Evolutionary conservation across 768 basidiomycete genomes (phyloP).

Genomic region (Rhodotorula diobovata): DNA sequence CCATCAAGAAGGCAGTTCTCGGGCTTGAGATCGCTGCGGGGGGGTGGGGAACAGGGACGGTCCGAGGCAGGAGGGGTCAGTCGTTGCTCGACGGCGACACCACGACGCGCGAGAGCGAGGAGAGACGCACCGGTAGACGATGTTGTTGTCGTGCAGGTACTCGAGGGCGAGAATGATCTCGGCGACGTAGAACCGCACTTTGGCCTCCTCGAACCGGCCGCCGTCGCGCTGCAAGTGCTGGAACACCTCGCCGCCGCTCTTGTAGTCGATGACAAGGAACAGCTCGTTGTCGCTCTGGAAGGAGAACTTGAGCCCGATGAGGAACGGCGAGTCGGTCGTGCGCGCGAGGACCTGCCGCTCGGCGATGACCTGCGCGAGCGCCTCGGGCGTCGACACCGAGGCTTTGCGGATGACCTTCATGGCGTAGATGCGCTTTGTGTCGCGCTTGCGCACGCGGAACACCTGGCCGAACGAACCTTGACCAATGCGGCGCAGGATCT

Average conservation of each 20-base stretch:
- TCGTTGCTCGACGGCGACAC: too few relatives aligned
- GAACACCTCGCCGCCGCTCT: constrained; percentile 90
- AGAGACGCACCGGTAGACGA: constrained; percentile 59
- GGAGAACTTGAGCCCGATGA: constrained; percentile 89
- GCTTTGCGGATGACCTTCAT: constrained; percentile 97
- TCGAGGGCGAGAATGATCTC: constrained; percentile 89
- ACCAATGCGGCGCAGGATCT: constrained; percentile 95
- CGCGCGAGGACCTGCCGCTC: constrained; percentile 81
- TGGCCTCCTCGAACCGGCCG: constrained; percentile 87
- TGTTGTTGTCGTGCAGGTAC: constrained; percentile 91
- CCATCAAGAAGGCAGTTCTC: constrained; percentile 97
- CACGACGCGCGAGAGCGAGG: too few relatives aligned
- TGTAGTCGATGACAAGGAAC: constrained; percentile 38
- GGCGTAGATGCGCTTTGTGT: constrained; percentile 93
- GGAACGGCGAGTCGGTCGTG: constrained; percentile 76
- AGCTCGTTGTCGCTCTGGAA: constrained; percentile 30
- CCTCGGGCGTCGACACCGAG: constrained; percentile 90
- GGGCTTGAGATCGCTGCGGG: constrained; percentile 74
- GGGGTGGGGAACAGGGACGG: neutral
- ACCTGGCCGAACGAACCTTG: constrained; percentile 92
- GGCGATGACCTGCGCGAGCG: constrained; percentile 79
- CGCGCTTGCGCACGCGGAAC: constrained; percentile 93
- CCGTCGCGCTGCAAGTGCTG: constrained; percentile 97
- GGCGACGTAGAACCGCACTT: constrained; percentile 89
- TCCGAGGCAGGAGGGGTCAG: neutral